Base-by-base conservation (phyloP, 2,329 filamentous ascomycete genomes). In the Cladophialophora exuberans region DNA sequence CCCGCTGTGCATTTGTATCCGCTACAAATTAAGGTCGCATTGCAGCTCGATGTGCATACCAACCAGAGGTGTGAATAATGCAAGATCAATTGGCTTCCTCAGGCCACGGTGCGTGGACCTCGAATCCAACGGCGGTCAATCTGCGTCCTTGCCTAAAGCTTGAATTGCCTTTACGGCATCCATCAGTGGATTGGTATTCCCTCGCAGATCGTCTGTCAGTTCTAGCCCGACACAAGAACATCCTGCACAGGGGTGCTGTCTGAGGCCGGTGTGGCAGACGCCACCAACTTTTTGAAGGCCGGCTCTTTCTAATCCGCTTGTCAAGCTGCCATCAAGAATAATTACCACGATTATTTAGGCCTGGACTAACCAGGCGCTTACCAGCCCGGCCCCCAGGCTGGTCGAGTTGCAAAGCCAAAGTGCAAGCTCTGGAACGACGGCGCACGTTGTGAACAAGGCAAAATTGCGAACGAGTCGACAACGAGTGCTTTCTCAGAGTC, bases 11-110 rank as follows among this genome's bases (percentile, higher is more conserved):
- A 56, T 45, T 10, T 53, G 55, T 56, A 52, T 43, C 54, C 41
- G 48, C 58, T 56, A 52, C 28, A 35, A 48, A 50, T 58, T 61
- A 58, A 61, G 58, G 58, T 49, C 55, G 55, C 58, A 61, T 61
- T 61, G 58, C 58, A 61, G 49, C 28, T 50, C 36, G 46, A 50
- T 43, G 17, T 26, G 26, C 18, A 36, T 51, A 46, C 52, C 46
- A 42, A 46, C 52, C 39, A 47, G 52, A 31, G 39, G 31, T 46
- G 43, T 56, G 47, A 38, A 52, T n/a, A 38, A 50, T 47, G 53
- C 53, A 52, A 56, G 53, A 56, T 56, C 53, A 47, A 23, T 11
- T n/a, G 38, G 20, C 35, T 51, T 51, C 38, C 47, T 49, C 6
- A 49, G 46, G 46, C 46, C 46, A 28, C 46, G 22, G 30, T 49